Base-by-base conservation (phyloP, 441 rosid species). In the Omphalea diandra region DNA sequence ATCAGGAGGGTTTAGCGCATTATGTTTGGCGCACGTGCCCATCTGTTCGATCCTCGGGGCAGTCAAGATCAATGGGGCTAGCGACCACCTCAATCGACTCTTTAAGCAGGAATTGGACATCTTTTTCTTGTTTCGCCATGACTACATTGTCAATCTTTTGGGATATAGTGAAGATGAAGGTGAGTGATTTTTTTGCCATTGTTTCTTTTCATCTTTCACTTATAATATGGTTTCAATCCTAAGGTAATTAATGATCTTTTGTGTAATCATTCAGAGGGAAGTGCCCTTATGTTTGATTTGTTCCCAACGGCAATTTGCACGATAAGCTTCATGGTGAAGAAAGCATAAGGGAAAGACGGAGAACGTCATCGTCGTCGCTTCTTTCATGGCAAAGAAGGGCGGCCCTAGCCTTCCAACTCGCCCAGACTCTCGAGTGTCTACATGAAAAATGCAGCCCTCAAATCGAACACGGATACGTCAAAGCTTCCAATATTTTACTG, bases 381-480 rank as follows among this genome's bases (percentile, higher is more conserved):
- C 83, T 93, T 67, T 76, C 88, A 27, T 93, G 98, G 97, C 61
- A 79, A 33, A 80, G 63, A 75, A 83, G 98, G 1, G 80, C 82
- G 68, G 71, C 76, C 7, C 85, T 93, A 60, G 90, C 89, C 52
- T 88, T 68, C 80, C 91, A 90, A 47, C 83, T 90, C 2, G 89
- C 90, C 0, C 82, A 79, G 66, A 93, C 98, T 3, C 83, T 88
- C 20, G 92, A 93, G 43, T 85, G 87, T 70, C 79, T 93, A 29
- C 98, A 93, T 72, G 90, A 88, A 65, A 81, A 83, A 61, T 87
- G 93, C 74, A 69, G 67, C 8, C 91, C 84, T 63, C 98, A 86
- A 58, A 85, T 93, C 17, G 86, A 88, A 1, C 98, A 93, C 18
- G 95, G 93, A 0, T 96, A 90, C 77, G 84, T 93, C 64, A 93